These are phyloP conservation scores for Yamadazyma taylorii DNA, from an alignment of 1,139 yeast genomes.

Conservation along the genomic window DNA sequence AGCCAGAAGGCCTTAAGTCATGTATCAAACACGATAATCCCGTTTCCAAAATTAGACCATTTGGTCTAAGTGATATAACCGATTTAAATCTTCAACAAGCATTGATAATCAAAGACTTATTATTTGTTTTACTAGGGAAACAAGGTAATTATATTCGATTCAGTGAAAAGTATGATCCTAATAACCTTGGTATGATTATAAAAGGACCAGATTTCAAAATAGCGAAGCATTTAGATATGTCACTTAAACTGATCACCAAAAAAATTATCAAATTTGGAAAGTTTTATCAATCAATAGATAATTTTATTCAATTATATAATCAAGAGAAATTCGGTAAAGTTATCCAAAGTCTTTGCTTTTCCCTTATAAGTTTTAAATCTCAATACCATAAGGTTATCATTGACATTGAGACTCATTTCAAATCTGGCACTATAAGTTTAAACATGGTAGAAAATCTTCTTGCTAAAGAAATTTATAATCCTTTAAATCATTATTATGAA, in stretches of 20 bases:
- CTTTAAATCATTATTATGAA: slow-evolving; percentile 57
- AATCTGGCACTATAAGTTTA: slow-evolving; percentile 34
- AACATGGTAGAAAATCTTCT: slow-evolving; percentile 34
- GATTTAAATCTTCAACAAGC: slow-evolving; percentile 66
- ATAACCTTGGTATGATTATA: slow-evolving; percentile 33
- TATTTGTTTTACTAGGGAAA: slow-evolving; percentile 68
- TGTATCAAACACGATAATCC: slow-evolving; percentile 15
- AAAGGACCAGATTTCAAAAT: slow-evolving; percentile 76
- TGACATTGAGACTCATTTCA: slow-evolving; percentile 55
- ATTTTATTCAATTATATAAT: slow-evolving; percentile 60
- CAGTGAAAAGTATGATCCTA: slow-evolving; percentile 58
- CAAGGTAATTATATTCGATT: slow-evolving; percentile 81
- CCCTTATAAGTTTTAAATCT: slow-evolving; percentile 50
- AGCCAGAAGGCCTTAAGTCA: slow-evolving; percentile 21
- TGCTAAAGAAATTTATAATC: slow-evolving; percentile 29
- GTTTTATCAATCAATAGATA: slow-evolving; percentile 53
- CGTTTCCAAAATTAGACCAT: slow-evolving; percentile 32
- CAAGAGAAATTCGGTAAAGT: slow-evolving; percentile 63
- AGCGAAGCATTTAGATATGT: slow-evolving; percentile 70
- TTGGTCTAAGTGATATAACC: slow-evolving; percentile 42
- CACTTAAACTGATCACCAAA: slow-evolving; percentile 71
- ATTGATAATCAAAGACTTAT: slow-evolving; percentile 65
- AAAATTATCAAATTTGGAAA: slow-evolving; percentile 63
- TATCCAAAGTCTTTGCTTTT: slow-evolving; percentile 69
- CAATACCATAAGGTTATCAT: slow-evolving; percentile 50